Conservation (phyloP, 78 protist species). For the Dictyostelium capitatum region DNA sequence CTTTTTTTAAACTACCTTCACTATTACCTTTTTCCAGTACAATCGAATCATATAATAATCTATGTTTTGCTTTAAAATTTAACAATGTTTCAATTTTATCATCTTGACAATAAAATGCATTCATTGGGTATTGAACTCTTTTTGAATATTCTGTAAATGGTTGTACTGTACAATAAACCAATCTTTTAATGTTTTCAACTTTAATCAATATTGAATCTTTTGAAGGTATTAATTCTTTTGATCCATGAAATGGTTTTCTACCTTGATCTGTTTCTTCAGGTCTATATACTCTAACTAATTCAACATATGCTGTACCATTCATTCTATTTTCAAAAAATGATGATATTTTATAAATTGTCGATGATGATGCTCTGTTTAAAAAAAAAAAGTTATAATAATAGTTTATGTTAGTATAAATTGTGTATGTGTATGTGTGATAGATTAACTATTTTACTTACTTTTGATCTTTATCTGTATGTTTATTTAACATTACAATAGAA, state of each 20-base stretch:
- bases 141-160: not conserved
- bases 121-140: conserved; percentile 13
- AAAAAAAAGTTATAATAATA: not conserved
- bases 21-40: conserved; percentile 8
- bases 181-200: conserved; percentile 3
- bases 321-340: conserved; percentile 3
- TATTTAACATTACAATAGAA: conserved; percentile 21
- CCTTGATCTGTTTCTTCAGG: conserved; percentile 21
- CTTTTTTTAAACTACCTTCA: not conserved
- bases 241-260: conserved; percentile 18
- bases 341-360: conserved; percentile 23
- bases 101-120: conserved; percentile 48
- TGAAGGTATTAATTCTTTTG: conserved; percentile 4
- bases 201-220: not conserved
- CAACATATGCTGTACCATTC: not conserved
- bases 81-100: not conserved
- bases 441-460: conserved; percentile 14
- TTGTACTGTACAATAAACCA: conserved; percentile 29
- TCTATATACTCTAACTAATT: conserved; percentile 3
- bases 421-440: not conserved
- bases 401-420: no score
- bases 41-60: conserved; percentile 22
- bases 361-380: not conserved
- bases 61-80: conserved; percentile 16
- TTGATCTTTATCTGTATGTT: not conserved